These are phyloP conservation scores for Hymenoscyphus repandus DNA, from an alignment of 2,329 filamentous ascomycete genomes.

Conservation along the genomic window DNA sequence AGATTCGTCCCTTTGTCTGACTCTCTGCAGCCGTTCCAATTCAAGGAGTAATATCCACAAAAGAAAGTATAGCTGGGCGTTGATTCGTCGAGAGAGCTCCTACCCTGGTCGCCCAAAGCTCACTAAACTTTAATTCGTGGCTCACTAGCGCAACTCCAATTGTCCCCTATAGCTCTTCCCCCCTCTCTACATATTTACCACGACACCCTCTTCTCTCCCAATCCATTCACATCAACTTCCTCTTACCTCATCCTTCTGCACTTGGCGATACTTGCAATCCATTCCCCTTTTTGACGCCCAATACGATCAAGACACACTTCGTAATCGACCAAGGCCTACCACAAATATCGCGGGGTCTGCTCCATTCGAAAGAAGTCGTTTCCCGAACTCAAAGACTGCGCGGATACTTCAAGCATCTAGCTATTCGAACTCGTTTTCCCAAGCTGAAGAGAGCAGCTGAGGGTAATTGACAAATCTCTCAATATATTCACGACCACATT, in stretches of 20 bases:
- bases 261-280: too few relatives aligned
- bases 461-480: conserved; percentile 20
- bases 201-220: neutral
- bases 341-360: too few relatives aligned
- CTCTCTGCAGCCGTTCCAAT: neutral
- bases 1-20: too few relatives aligned
- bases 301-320: neutral
- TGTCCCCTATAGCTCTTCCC: neutral
- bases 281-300: neutral
- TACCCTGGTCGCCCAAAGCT: neutral
- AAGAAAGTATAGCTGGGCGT: neutral
- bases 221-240: neutral
- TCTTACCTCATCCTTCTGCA: too few relatives aligned
- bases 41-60: neutral
- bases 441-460: conserved; percentile 24
- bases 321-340: neutral
- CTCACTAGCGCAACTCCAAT: neutral
- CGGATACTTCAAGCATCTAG: neutral
- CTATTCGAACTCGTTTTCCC: conserved; percentile 1
- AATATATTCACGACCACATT: neutral
- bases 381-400: neutral
- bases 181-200: neutral
- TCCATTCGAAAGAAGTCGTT: neutral
- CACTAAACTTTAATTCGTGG: conserved; percentile 2
- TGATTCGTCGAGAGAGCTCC: conserved; percentile 6